Conservation (phyloP, 1,284 basidiomycete genomes). For the Sanghuangporus sanghuang region DNA sequence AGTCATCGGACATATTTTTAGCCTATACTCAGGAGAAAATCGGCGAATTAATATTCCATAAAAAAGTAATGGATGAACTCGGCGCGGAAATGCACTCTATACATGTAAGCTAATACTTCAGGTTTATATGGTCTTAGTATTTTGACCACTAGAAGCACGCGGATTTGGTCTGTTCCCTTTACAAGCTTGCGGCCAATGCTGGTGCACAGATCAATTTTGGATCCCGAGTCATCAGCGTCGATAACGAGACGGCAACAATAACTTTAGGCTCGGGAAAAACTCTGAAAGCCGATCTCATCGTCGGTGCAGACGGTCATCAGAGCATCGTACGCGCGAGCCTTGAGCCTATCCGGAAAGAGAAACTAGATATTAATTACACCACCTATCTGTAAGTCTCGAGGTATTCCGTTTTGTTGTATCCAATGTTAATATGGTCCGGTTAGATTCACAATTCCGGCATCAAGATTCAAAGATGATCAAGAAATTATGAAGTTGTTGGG, state of each 20-base stretch:
- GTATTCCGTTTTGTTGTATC: neutral
- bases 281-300: slow-evolving; percentile 50
- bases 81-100: slow-evolving; percentile 8
- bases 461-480: neutral
- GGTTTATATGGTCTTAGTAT: neutral
- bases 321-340: slow-evolving; percentile 28
- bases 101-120: slow-evolving; percentile 1
- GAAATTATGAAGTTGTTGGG: neutral
- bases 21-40: neutral
- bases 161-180: slow-evolving; percentile 41
- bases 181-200: slow-evolving; percentile 37
- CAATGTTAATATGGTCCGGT: neutral
- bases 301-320: slow-evolving; percentile 56
- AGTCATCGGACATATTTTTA: neutral
- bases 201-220: slow-evolving; percentile 40
- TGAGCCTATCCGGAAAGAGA: neutral
- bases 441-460: neutral
- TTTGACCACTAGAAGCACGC: slow-evolving; percentile 30
- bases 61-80: slow-evolving; percentile 13
- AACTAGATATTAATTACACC: neutral
- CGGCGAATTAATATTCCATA: slow-evolving; percentile 5
- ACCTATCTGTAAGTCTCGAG: slow-evolving; percentile 2
- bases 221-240: slow-evolving; percentile 32
- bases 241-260: slow-evolving; percentile 28
- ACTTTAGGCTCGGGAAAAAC: slow-evolving; percentile 41